These are phyloP conservation scores for Nakataea oryzae DNA, from an alignment of 2,329 filamentous ascomycete species.

Conservation along the genomic window DNA sequence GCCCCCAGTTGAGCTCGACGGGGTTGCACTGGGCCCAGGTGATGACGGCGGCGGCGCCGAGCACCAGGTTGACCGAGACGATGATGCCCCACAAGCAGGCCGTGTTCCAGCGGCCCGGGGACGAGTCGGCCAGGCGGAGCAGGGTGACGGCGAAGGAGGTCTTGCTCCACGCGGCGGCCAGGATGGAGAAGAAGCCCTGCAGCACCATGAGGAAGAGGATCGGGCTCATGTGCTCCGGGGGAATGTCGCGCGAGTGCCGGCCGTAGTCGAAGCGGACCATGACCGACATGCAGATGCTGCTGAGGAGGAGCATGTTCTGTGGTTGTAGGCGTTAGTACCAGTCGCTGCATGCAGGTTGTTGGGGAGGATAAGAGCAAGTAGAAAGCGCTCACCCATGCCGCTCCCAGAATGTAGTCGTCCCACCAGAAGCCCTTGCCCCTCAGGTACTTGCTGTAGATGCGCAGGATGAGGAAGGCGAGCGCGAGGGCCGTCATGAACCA, in stretches of 20 bases:
- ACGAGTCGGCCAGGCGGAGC: slow-evolving; percentile 23
- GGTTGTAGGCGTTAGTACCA: background rate
- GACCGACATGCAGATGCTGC: background rate
- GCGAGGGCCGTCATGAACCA: slow-evolving; percentile 12
- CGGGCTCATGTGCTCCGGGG: background rate
- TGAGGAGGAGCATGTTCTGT: slow-evolving; percentile 2
- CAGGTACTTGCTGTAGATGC: slow-evolving; percentile 12
- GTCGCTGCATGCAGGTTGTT: background rate
- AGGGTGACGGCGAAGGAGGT: slow-evolving; percentile 25
- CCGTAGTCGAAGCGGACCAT: slow-evolving; percentile 6
- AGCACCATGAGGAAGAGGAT: slow-evolving; percentile 7
- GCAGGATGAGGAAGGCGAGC: slow-evolving; percentile 10
- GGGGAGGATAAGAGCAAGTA: no score
- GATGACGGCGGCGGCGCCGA: slow-evolving; percentile 15
- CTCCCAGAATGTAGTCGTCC: slow-evolving; percentile 14
- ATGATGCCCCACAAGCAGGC: slow-evolving; percentile 19
- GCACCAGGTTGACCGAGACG: slow-evolving; percentile 17
- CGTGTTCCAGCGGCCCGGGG: slow-evolving; percentile 12
- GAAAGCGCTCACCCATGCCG: slow-evolving; percentile 11
- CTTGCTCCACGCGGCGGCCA: slow-evolving; percentile 15
- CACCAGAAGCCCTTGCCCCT: slow-evolving; percentile 13
- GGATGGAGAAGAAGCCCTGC: slow-evolving; percentile 7
- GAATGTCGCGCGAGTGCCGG: slow-evolving; percentile 3
- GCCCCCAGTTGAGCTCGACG: slow-evolving; percentile 17
- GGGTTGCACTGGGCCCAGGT: slow-evolving; percentile 21